Evolutionary conservation across 2,329 filamentous ascomycete genomes (phyloP), one percentile per base, ranked within the genome.

Genomic region (Ophiostoma triangulosporum): DNA sequence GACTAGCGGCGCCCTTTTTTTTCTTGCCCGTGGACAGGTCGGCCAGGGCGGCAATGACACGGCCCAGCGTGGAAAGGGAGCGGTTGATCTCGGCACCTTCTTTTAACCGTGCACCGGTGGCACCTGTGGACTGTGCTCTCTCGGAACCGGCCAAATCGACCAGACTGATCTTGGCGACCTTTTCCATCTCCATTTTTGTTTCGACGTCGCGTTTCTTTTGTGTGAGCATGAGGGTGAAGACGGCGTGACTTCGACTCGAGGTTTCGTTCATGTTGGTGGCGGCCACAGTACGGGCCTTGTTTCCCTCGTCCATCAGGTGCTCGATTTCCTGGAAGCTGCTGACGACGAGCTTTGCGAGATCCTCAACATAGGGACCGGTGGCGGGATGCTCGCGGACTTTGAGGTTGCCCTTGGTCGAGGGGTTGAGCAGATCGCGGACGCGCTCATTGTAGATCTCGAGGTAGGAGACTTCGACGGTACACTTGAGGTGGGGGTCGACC

Each of bases 261-360:
- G 94, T 98, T 69, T 97, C 93, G 74, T 98, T 98, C 93, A 98
- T 98, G 77, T 97, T 98, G 36, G 93, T 98, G 7, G 93, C 93
- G 3, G 93, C 93, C 36, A 98, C 93, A 0, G 93, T 98, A 74
- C 93, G 80, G 32, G 93, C 93, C 70, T 98, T 98, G 74, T 98
- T 98, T 63, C 93, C 93, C 70, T 97, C 91, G 65, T 98, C 93
- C 93, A 98, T 98, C 62, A 98, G 72, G 65, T 96, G 84, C 64
- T 98, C 93, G 60, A 98, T 97, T 66, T 98, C 94, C 53, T 84
- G 77, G 66, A 98, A 97, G 56, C 88, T 91, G 61, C 88, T 81
- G 38, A 98, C 93, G 1, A 90, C 88, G 3, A 93, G 86, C 65
- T 98, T 93, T 7, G 89, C 96, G 62, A 98, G 72, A 63, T 95